Evolutionary conservation across 257 asterid genomes (phyloP), one percentile per base, ranked within the genome.

Genomic region (Verbascum thapsus): DNA sequence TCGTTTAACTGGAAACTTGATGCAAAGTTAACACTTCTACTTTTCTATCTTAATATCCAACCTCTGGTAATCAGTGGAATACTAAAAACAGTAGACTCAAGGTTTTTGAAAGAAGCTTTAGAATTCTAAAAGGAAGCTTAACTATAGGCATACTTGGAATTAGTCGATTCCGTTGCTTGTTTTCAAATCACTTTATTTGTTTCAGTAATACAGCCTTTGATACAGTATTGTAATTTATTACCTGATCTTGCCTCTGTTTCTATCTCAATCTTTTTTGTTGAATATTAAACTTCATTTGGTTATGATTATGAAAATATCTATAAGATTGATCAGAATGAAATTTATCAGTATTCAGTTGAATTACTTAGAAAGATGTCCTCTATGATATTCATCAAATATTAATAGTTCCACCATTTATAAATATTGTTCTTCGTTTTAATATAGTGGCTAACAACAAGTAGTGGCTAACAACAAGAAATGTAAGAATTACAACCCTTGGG

Each of bases 81-180:
- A 26, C 38, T n/a, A 20, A 1, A 23, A 39, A 38, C 32, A 32
- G 10, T 54, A 19, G 48, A 35, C 39, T 20, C 6, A 40, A 35
- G 22, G 4, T 71, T 32, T 55, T 44, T 11, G 65, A 40, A 60
- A 59, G 37, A 12, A 15, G 39, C n/a, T 8, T 58, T 60, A 34
- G 38, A 12, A 10, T 57, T 32, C 38, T 66, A 49, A 66, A 38
- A 8, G 22, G 15, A 58, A 61, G 13, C 23, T 9, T n/a, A 2
- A n/a, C 0, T 13, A 16, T 15, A 7, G 2, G 32, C 22, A 35
- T 49, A 20, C 20, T 22, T 42, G 70, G 56, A 58, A 55, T 63
- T 22, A 61, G 63, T 26, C 58, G 58, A 56, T 34, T 45, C 54
- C 64, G 50, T 41, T 43, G 22, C 49, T 64, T 37, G 51, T 40